phyloP scores from a whole-genome alignment of 2,329 filamentous ascomycete genomes.

The Balansia obtecta region DNA sequence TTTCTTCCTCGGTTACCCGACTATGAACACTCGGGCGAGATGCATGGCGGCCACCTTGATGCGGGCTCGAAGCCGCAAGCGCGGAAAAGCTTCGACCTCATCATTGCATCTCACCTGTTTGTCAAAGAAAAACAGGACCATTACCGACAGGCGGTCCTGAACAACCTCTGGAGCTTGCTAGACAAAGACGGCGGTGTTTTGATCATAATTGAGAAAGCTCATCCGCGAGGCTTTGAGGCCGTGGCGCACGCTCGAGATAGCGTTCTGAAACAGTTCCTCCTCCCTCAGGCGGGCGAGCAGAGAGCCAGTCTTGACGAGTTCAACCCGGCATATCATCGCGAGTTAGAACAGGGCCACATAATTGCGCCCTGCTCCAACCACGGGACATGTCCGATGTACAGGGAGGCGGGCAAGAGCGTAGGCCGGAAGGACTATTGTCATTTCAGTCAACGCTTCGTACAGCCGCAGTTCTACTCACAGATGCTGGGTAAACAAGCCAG shows the following conservation, averaged over 20 bases:
- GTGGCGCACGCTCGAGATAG: slow-evolving; percentile 74
- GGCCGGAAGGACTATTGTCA: slow-evolving; percentile 85
- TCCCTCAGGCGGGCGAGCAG: slow-evolving; percentile 29
- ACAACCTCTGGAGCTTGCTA: slow-evolving; percentile 82
- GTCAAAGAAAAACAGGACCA: slow-evolving; percentile 65
- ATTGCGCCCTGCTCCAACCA: slow-evolving; percentile 82
- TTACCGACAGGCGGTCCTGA: slow-evolving; percentile 63
- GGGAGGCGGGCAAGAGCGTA: slow-evolving; percentile 50
- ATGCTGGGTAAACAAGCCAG: slow-evolving; percentile 55
- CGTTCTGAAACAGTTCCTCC: slow-evolving; percentile 63
- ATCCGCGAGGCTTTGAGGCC: slow-evolving; percentile 84
- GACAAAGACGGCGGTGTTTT: slow-evolving; percentile 77
- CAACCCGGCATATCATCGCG: slow-evolving; percentile 26
- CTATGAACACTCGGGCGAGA: slow-evolving; percentile 55
- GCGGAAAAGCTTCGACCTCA: slow-evolving; percentile 76
- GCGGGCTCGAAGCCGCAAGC: slow-evolving; percentile 39
- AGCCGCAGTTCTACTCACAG: slow-evolving; percentile 69
- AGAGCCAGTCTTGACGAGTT: slow-evolving; percentile 22
- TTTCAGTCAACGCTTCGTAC: slow-evolving; percentile 79
- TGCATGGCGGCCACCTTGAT: slow-evolving; percentile 46
- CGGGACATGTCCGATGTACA: slow-evolving; percentile 77
- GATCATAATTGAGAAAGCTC: slow-evolving; percentile 79
- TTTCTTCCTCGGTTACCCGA: slow-evolving; percentile 90
- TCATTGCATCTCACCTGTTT: slow-evolving; percentile 78
- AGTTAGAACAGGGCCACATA: slow-evolving; percentile 50